phyloP scores from a whole-genome alignment of 2,329 filamentous ascomycete genomes.

The Ophiosphaerella herpotricha region DNA sequence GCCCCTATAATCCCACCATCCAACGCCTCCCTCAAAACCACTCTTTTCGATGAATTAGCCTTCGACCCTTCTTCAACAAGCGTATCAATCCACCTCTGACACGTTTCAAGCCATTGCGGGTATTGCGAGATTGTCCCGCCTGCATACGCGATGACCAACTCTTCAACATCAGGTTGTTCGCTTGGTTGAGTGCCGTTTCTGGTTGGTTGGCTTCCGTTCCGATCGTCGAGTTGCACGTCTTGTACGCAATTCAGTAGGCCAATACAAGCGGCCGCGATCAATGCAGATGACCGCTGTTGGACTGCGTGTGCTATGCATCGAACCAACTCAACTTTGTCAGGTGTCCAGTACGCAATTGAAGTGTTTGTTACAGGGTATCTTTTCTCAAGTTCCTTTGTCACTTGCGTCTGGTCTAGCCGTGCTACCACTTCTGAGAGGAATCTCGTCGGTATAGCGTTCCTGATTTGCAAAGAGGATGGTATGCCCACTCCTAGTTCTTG shows the following conservation, averaged over 20 bases:
- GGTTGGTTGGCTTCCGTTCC: slow-evolving; percentile 16
- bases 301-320: slow-evolving; percentile 72
- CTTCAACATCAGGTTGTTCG: slow-evolving; percentile 49
- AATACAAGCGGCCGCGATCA: slow-evolving; percentile 73
- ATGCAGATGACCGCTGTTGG: slow-evolving; percentile 71
- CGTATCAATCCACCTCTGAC: slow-evolving; percentile 69
- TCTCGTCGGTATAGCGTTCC: slow-evolving; percentile 70
- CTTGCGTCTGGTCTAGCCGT: slow-evolving; percentile 27
- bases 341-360: slow-evolving; percentile 60
- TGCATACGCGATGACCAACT: slow-evolving; percentile 77
- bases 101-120: slow-evolving; percentile 72
- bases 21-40: slow-evolving; percentile 57
- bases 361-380: slow-evolving; percentile 59
- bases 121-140: slow-evolving; percentile 82
- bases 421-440: slow-evolving; percentile 74
- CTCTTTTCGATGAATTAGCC: slow-evolving; percentile 48
- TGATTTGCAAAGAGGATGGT: slow-evolving; percentile 60
- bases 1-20: slow-evolving; percentile 62
- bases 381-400: slow-evolving; percentile 50
- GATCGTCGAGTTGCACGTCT: slow-evolving; percentile 58
- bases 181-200: slow-evolving; percentile 21
- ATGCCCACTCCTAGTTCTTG: slow-evolving; percentile 47
- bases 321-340: slow-evolving; percentile 62
- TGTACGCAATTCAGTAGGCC: slow-evolving; percentile 71
- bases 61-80: slow-evolving; percentile 52